Base-by-base conservation (phyloP, 2,329 filamentous ascomycete genomes). In the Pseudocercospora pini-densiflorae region DNA sequence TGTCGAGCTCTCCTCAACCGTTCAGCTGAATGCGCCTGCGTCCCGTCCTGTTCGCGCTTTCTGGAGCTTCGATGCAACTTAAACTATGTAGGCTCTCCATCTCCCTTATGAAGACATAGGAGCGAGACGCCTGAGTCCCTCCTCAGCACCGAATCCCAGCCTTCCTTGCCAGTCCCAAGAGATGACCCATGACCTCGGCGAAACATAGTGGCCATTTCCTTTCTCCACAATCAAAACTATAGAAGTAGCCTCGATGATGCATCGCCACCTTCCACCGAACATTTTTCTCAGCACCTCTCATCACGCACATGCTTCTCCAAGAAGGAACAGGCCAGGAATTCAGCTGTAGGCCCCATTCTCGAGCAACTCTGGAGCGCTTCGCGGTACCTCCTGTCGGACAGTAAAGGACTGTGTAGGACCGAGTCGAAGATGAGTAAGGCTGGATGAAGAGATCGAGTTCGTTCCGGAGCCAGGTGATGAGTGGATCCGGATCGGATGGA, bases 371-470 rank as follows among this genome's bases (percentile, higher is more conserved):
- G 16, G 40, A 43, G 16, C 40, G 40, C 14, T n/a, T n/a, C n/a
- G 40, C 5, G 16, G 16, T 19, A 3, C n/a, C 40, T 43, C 40
- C 40, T 14, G 51, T 27, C 51, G 51, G 51, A 16, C 3, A 27
- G 16, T 31, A 55, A 2, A 55, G 51, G 51, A 55, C 27, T 1
- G 21, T 55, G 51, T 55, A 55, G 12, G 12, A n/a, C 24, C 24
- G 3, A 6, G 16, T 43, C 16, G 40, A 43, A 2, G 16, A n/a
- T 16, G 40, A 43, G 40, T 43, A 43, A n/a, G 40, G 40, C 16
- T 27, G 51, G n/a, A 55, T n/a, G 51, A 55, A 55, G 51, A 55
- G 51, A 19, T 55, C 51, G 27, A 55, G 24, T 10, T 55, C 51
- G 51, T 9, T 33, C 1, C 51, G 51, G 1, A 55, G 27, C 23